These are phyloP conservation scores for Tetrapisispora pingtungensis DNA, from an alignment of 805 yeast genomes.

Conservation along the genomic window DNA sequence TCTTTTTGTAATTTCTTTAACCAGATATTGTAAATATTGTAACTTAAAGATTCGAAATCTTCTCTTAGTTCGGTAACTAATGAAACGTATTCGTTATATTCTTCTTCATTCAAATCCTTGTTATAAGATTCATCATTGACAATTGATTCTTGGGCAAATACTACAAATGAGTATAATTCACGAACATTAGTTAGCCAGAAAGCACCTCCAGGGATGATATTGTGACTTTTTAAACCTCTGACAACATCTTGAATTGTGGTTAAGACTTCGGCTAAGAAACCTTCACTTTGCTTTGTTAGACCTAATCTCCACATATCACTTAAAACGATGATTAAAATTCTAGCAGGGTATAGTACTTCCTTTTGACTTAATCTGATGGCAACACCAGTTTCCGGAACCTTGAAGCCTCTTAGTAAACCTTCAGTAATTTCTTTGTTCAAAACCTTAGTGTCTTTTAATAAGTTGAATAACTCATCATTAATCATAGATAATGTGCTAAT, in stretches of 20 bases:
- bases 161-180: conserved; percentile 87
- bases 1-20: conserved; percentile 89
- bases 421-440: conserved; percentile 78
- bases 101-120: conserved; percentile 79
- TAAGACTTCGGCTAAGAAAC: conserved; percentile 79
- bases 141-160: conserved; percentile 88
- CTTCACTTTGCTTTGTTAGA: conserved; percentile 82
- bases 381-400: conserved; percentile 76
- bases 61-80: conserved; percentile 85
- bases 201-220: conserved; percentile 83
- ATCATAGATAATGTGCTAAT: conserved; percentile 55
- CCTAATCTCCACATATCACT: conserved; percentile 99
- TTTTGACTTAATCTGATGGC: conserved; percentile 75
- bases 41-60: conserved; percentile 86
- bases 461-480: conserved; percentile 62
- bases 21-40: conserved; percentile 94
- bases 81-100: conserved; percentile 80
- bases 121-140: conserved; percentile 70
- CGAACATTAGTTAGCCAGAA: conserved; percentile 97
- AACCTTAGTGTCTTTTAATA: conserved; percentile 59
- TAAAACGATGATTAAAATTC: conserved; percentile 82
- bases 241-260: conserved; percentile 80
- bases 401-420: conserved; percentile 74
- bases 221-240: conserved; percentile 70
- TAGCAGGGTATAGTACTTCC: conserved; percentile 92